These are phyloP conservation scores for Dillenia suffruticosa DNA, from an alignment of 164 flowering plant genomes.

Conservation along the genomic window DNA sequence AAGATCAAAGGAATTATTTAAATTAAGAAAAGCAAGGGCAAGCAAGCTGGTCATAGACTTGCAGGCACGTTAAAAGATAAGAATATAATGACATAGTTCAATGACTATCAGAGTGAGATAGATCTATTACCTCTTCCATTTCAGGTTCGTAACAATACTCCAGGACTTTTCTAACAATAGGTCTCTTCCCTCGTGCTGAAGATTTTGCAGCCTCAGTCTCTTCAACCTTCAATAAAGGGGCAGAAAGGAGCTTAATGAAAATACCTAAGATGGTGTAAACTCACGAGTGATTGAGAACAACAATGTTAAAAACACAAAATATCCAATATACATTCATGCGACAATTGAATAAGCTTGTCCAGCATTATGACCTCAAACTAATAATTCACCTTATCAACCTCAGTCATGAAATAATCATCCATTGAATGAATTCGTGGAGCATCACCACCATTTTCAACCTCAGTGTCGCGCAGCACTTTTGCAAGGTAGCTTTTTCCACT, in stretches of 20 bases:
- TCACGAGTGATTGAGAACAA: too few species aligned
- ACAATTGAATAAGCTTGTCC: too few species aligned
- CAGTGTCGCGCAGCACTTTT: constrained; percentile 85
- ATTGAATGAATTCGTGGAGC: constrained; percentile 94
- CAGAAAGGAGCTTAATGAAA: too few species aligned
- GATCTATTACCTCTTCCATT: constrained; percentile 84
- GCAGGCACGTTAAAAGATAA: constrained; percentile 3
- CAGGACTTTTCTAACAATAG: constrained; percentile 64
- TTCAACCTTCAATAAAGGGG: constrained; percentile 43
- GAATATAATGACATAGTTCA: neutral
- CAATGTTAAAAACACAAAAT: too few species aligned
- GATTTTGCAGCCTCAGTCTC: constrained; percentile 59
- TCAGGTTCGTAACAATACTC: constrained; percentile 98
- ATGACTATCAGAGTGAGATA: neutral
- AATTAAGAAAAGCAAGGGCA: too few species aligned
- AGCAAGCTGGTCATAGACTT: too few species aligned
- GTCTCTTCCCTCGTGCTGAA: constrained; percentile 61
- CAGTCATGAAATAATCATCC: constrained; percentile 99
- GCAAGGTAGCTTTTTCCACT: constrained; percentile 98
- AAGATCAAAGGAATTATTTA: too few species aligned
- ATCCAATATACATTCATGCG: too few species aligned
- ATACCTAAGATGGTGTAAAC: too few species aligned
- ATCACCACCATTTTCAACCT: constrained; percentile 86
- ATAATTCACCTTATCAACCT: constrained; percentile 83
- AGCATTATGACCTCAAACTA: neutral